Percentiles rank a stretch among this genome's conserved stretches.
phyloP scores from a whole-genome alignment of 73 alveolate genomes.

The Uronychia setigera region DNA sequence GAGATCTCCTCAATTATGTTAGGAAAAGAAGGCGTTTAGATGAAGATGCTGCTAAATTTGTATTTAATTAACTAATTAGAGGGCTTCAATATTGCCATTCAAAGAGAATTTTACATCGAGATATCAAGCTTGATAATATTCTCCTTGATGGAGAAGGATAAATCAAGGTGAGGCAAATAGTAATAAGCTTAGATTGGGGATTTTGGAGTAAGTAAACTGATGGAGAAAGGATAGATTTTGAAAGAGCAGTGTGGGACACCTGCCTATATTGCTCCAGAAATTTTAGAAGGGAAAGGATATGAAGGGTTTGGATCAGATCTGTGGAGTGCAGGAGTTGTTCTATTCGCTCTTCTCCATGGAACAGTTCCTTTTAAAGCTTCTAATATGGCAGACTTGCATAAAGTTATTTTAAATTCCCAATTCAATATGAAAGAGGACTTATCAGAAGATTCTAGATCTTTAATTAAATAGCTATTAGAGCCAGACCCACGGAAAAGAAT shows the following conservation, averaged over 20 bases:
- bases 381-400: not conserved
- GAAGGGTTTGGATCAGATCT: constrained; percentile 41
- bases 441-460: constrained; percentile 53
- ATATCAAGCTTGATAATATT: constrained; percentile 78
- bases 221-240: constrained; percentile 9
- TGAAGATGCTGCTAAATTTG: constrained; percentile 63
- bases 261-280: constrained; percentile 80
- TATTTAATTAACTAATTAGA: constrained; percentile 58
- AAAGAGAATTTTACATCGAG: constrained; percentile 75
- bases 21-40: constrained; percentile 49
- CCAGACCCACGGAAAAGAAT: constrained; percentile 58
- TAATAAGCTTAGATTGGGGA: constrained; percentile 70
- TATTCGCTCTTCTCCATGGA: constrained; percentile 30
- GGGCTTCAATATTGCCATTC: constrained; percentile 77
- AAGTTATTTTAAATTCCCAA: constrained; percentile 27
- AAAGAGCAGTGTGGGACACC: constrained; percentile 69
- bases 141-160: constrained; percentile 78
- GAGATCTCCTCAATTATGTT: constrained; percentile 54
- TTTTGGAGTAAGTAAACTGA: constrained; percentile 63
- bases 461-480: constrained; percentile 45
- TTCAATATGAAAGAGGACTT: constrained; percentile 51
- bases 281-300: constrained; percentile 41
- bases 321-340: constrained; percentile 49
- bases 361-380: constrained; percentile 33
- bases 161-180: constrained; percentile 64